These are phyloP conservation scores for Salix caprea DNA, from an alignment of 345 rosid genomes.

Conservation along the genomic window DNA sequence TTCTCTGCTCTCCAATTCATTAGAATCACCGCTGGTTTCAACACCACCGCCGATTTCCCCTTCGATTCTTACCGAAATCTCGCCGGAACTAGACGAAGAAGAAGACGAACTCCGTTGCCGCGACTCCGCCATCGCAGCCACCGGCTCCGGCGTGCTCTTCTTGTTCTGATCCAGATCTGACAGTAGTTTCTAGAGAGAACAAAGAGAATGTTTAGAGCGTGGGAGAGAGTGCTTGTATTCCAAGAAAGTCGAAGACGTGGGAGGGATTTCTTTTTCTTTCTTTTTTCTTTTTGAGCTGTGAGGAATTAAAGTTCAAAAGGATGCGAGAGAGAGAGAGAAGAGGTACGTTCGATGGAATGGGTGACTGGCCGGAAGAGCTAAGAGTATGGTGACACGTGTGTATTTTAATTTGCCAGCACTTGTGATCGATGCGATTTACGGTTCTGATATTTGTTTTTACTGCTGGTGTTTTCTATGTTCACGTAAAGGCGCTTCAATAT, in stretches of 20 bases:
- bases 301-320: neutral
- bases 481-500: too few relatives aligned
- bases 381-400: neutral
- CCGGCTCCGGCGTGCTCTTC: conserved; percentile 16
- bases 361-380: neutral
- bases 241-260: conserved; percentile 7
- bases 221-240: conserved; percentile 29
- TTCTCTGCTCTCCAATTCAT: conserved; percentile 28
- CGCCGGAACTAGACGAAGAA: conserved; percentile 35
- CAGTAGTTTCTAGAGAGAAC: neutral
- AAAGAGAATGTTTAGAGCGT: neutral
- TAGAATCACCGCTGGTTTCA: conserved; percentile 22
- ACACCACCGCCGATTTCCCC: conserved; percentile 32
- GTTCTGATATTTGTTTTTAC: neutral
- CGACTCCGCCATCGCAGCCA: conserved; percentile 42
- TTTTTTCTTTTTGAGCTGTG: neutral
- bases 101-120: conserved; percentile 28
- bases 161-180: conserved; percentile 47
- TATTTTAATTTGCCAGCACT: neutral
- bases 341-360: conserved; percentile 16
- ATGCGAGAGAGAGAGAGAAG: neutral
- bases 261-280: neutral
- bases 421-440: neutral
- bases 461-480: neutral
- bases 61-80: conserved; percentile 35